phyloP scores from a whole-genome alignment of 352 stramenopile genomes.

The Globisporangium sylvaticum region DNA sequence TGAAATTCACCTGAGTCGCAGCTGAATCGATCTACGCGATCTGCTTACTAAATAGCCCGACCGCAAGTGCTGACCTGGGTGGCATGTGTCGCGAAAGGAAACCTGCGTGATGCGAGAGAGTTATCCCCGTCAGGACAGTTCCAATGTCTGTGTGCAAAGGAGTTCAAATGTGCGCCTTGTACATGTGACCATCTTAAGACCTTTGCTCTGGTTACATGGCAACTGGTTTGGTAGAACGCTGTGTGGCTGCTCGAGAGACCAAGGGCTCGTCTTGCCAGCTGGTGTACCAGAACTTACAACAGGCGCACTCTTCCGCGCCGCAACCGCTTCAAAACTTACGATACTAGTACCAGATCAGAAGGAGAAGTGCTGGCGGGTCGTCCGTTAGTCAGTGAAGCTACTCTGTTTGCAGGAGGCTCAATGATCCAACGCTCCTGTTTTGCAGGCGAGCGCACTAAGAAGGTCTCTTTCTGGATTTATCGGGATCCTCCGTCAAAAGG shows the following conservation, averaged over 20 bases:
- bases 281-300: background rate
- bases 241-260: background rate
- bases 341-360: background rate
- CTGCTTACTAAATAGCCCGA: too few species aligned
- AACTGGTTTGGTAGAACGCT: background rate
- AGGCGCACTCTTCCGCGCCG: background rate
- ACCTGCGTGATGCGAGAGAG: too few species aligned
- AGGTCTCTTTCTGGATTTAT: background rate
- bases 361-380: background rate
- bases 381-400: background rate
- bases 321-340: background rate
- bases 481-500: background rate
- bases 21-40: too few species aligned
- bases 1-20: too few species aligned
- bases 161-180: too few species aligned
- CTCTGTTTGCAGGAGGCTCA: too few species aligned
- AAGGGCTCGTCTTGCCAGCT: background rate
- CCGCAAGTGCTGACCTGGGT: too few species aligned
- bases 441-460: background rate
- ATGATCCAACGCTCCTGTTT: background rate
- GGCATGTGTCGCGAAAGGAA: too few species aligned
- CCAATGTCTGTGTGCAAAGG: too few species aligned
- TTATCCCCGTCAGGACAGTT: too few species aligned
- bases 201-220: too few species aligned
- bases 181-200: background rate